Percentiles rank a stretch among this genome's conserved stretches.
Evolutionary conservation across 805 yeast genomes (phyloP).

Genomic region (Hanseniaspora clermontiae): DNA sequence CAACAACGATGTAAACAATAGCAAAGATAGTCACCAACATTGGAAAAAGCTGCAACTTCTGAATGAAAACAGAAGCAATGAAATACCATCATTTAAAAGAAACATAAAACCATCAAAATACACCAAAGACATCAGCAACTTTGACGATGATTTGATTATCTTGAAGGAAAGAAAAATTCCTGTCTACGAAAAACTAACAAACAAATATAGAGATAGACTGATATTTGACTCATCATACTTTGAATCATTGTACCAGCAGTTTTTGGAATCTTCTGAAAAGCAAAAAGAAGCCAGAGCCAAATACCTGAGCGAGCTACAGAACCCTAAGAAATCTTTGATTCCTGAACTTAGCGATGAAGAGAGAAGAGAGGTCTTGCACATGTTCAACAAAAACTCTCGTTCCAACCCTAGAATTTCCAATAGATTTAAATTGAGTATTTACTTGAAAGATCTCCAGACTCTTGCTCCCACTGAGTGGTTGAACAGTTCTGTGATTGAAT

Average conservation of each 20-base stretch:
- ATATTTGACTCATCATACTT: conserved; percentile 15
- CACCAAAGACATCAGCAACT: neutral
- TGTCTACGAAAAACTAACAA: conserved; percentile 20
- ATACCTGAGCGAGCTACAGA: conserved; percentile 33
- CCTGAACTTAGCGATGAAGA: conserved; percentile 22
- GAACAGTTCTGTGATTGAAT: conserved; percentile 82
- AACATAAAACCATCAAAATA: neutral
- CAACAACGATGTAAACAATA: neutral
- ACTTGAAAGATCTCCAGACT: conserved; percentile 56
- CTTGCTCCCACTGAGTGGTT: conserved; percentile 66
- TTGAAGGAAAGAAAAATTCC: conserved; percentile 24
- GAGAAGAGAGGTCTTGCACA: conserved; percentile 19
- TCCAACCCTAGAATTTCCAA: conserved; percentile 20
- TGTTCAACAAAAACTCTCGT: conserved; percentile 23
- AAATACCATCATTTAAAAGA: neutral
- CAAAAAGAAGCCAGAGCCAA: conserved; percentile 34
- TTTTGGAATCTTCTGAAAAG: conserved; percentile 26
- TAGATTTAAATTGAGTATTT: conserved; percentile 43
- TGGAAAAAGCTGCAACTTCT: neutral
- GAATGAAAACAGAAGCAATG: neutral
- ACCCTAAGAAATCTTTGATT: conserved; percentile 26
- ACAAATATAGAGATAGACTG: conserved; percentile 14
- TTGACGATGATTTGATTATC: conserved; percentile 22
- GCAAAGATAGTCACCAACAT: neutral
- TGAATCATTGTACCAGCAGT: conserved; percentile 22